Percentiles rank a stretch among this genome's conserved stretches.
These are phyloP conservation scores for Dioscorea cayenensis DNA, from an alignment of 116 monocot genomes.

Conservation along the genomic window DNA sequence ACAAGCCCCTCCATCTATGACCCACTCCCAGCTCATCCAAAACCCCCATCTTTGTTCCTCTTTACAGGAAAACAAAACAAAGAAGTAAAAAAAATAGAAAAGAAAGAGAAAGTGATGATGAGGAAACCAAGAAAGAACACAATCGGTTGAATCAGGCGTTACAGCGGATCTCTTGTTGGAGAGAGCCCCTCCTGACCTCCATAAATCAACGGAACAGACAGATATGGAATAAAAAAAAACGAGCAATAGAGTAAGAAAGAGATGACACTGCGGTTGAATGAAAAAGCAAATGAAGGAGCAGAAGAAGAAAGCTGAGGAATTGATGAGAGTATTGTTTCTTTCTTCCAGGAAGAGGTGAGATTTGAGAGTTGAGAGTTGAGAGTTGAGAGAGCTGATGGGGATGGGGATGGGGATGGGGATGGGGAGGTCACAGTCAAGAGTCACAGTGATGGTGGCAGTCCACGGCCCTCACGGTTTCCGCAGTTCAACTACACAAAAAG, in stretches of 20 bases:
- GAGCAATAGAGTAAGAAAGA: neutral
- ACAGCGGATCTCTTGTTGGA: neutral
- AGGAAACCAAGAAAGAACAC: too few relatives aligned
- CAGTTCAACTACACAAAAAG: too few relatives aligned
- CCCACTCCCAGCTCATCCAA: too few relatives aligned
- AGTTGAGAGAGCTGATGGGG: neutral
- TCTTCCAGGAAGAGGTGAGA: neutral
- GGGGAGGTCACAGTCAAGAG: neutral
- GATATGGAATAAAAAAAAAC: neutral
- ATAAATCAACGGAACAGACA: neutral
- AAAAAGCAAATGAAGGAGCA: neutral
- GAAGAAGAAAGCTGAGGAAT: neutral
- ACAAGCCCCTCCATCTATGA: too few relatives aligned
- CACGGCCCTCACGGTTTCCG: too few relatives aligned
- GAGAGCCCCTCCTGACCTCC: neutral
- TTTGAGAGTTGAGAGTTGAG: neutral
- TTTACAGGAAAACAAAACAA: neutral
- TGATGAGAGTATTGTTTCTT: neutral
- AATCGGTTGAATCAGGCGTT: too few relatives aligned
- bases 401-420: neutral
- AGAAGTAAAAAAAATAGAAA: neutral
- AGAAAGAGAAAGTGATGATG: neutral
- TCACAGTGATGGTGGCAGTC: neutral
- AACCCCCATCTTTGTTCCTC: too few relatives aligned
- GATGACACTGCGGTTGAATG: neutral